Evolutionary conservation across 2,329 filamentous ascomycete genomes (phyloP), one percentile per base, ranked within the genome.

Genomic region (Colletotrichum kahawae): DNA sequence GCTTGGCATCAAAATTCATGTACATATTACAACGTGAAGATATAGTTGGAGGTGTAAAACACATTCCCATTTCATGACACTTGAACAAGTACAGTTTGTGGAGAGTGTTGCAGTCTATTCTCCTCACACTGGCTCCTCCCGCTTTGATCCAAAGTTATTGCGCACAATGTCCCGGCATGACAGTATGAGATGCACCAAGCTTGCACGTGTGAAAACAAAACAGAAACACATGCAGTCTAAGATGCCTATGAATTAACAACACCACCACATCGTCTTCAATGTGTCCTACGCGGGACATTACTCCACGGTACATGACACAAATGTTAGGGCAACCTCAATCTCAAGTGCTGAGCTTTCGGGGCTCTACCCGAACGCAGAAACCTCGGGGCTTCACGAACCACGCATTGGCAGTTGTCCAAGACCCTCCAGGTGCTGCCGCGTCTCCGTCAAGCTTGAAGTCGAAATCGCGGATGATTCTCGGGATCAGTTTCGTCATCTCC

Each of bases 321-420:
- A 33, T 9, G 18, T n/a, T 16, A 59, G 5, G 6, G 14, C 2
- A 31, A 9, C 12, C 0, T 14, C 8, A 63, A 14, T n/a, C 27
- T 21, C 5, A 63, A 33, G n/a, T 2, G 12, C 21, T 57, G 31
- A 8, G 12, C 12, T 36, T 64, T 9, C 71, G 34, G 9, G 71
- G 48, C 13, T 65, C 12, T 10, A 75, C 67, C 16, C 2, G 79
- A 24, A 86, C 84, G 18, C 80, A 78, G 70, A 87, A 87, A 65
- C 86, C 79, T 1, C 78, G 78, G 1, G 86, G 85, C 73, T 85
- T 87, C 1, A 87, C 84, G 77, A 87, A 87, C 84, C 84, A 87
- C 38, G 79, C 78, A n/a, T 86, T 86, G 36, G 79, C 73, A 7
- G 83, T 84, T 0, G 80, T 72, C 84, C 85, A 86, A 9, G 62